phyloP scores from a whole-genome alignment of 1,284 basidiomycete species.

The Trametes pubescens region DNA sequence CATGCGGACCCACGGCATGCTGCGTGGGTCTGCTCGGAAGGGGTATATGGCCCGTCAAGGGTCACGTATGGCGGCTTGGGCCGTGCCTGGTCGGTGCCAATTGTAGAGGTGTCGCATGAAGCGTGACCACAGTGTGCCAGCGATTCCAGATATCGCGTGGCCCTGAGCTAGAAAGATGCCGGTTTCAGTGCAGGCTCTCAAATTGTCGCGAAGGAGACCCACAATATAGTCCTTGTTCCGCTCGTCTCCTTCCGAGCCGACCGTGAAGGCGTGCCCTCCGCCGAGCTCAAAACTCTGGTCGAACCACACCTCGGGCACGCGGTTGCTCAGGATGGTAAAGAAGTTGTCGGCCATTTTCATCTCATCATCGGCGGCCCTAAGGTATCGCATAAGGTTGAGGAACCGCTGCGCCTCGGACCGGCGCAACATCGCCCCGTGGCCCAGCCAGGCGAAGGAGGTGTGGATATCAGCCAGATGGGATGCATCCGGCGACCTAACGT shows the following conservation, averaged over 20 bases:
- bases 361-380: slow-evolving; percentile 58
- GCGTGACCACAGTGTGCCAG: slow-evolving; percentile 38
- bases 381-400: slow-evolving; percentile 52
- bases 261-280: slow-evolving; percentile 69
- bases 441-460: slow-evolving; percentile 72
- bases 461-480: slow-evolving; percentile 47
- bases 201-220: slow-evolving; percentile 37
- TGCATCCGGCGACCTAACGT: slow-evolving; percentile 28
- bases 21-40: slow-evolving; percentile 42
- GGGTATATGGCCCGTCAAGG: slow-evolving; percentile 20
- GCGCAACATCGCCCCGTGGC: slow-evolving; percentile 65
- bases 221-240: slow-evolving; percentile 69
- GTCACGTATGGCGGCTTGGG: slow-evolving; percentile 35
- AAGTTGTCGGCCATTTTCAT: slow-evolving; percentile 77
- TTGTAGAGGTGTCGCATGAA: slow-evolving; percentile 27
- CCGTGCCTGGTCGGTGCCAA: slow-evolving; percentile 16
- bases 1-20: slow-evolving; percentile 57
- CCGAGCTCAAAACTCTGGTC: slow-evolving; percentile 67
- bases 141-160: slow-evolving; percentile 50
- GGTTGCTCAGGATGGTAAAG: slow-evolving; percentile 65
- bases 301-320: slow-evolving; percentile 61
- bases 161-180: slow-evolving; percentile 45
- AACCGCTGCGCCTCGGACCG: slow-evolving; percentile 56
- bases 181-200: slow-evolving; percentile 7
- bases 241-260: slow-evolving; percentile 62